Percentiles rank a stretch among this genome's conserved stretches.
phyloP scores from a whole-genome alignment of 2,329 filamentous ascomycete species.

The Fusarium oxysporum region DNA sequence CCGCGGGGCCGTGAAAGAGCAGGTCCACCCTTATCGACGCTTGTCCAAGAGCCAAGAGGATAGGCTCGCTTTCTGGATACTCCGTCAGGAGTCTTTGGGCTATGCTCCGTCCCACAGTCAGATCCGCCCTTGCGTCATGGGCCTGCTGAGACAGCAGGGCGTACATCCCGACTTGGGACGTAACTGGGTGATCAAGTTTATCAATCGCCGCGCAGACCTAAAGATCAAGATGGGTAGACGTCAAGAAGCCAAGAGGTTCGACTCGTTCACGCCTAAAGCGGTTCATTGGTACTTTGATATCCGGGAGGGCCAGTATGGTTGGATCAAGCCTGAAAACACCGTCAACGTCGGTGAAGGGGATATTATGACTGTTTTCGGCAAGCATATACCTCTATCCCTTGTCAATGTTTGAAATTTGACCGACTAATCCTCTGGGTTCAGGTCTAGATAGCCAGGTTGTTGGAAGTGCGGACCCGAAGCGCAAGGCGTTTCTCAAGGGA shows the following conservation, averaged over 20 bases:
- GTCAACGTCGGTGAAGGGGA: conserved; percentile 7
- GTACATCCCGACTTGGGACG: too few relatives aligned
- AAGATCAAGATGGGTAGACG: too few relatives aligned
- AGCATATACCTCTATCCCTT: not conserved
- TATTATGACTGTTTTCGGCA: conserved; percentile 7
- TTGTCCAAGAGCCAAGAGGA: too few relatives aligned
- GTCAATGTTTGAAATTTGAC: not conserved
- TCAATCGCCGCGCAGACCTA: too few relatives aligned
- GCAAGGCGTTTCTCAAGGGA: conserved; percentile 9
- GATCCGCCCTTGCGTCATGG: too few relatives aligned
- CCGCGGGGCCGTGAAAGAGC: too few relatives aligned
- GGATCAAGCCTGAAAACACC: conserved; percentile 13
- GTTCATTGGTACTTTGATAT: conserved; percentile 18
- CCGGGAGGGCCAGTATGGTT: not conserved
- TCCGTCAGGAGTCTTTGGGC: too few relatives aligned
- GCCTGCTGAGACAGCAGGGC: too few relatives aligned
- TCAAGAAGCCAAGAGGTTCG: not conserved
- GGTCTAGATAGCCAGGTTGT: conserved; percentile 3
- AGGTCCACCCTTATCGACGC: too few relatives aligned
- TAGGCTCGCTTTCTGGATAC: too few relatives aligned
- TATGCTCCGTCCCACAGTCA: too few relatives aligned
- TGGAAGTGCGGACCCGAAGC: conserved; percentile 1
- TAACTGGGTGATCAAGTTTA: too few relatives aligned
- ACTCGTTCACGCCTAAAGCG: conserved; percentile 6
- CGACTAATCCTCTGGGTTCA: not conserved